Evolutionary conservation across 441 rosid species (phyloP).

Genomic region (Jatropha multifida): DNA sequence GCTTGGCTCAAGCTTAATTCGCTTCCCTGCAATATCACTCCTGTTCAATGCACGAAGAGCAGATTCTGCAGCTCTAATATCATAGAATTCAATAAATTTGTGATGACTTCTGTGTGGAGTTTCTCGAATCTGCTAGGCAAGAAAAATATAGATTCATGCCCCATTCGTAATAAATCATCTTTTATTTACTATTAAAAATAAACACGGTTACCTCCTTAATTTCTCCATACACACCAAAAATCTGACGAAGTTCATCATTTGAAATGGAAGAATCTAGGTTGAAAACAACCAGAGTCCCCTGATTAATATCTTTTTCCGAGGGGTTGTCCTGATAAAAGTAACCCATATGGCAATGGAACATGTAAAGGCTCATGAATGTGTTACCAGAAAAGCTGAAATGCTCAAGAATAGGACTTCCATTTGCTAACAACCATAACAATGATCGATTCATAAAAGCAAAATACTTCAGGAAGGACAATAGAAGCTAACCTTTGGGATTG

Average conservation of each 20-base stretch:
- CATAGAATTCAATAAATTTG: slow-evolving; percentile 57
- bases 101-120: slow-evolving; percentile 43
- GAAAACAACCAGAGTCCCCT: slow-evolving; percentile 49
- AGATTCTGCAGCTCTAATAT: slow-evolving; percentile 61
- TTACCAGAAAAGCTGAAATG: neutral
- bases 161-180: neutral
- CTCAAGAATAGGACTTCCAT: neutral
- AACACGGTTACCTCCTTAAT: slow-evolving; percentile 48
- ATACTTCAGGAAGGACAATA: slow-evolving; percentile 6
- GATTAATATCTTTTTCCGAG: slow-evolving; percentile 50
- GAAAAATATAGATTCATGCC: slow-evolving; percentile 17
- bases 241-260: slow-evolving; percentile 49
- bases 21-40: slow-evolving; percentile 51
- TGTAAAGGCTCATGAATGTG: slow-evolving; percentile 13
- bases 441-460: slow-evolving; percentile 5
- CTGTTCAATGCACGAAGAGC: slow-evolving; percentile 45
- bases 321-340: slow-evolving; percentile 47
- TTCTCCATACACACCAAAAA: slow-evolving; percentile 54
- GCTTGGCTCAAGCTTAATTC: slow-evolving; percentile 48
- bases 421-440: slow-evolving; percentile 5
- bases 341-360: slow-evolving; percentile 13
- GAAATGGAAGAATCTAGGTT: slow-evolving; percentile 56
- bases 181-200: slow-evolving; percentile 1
- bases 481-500: slow-evolving; percentile 49
- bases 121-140: slow-evolving; percentile 45